Base-by-base conservation (phyloP, 495 filamentous ascomycete species). In the Penicillium pulvis region DNA sequence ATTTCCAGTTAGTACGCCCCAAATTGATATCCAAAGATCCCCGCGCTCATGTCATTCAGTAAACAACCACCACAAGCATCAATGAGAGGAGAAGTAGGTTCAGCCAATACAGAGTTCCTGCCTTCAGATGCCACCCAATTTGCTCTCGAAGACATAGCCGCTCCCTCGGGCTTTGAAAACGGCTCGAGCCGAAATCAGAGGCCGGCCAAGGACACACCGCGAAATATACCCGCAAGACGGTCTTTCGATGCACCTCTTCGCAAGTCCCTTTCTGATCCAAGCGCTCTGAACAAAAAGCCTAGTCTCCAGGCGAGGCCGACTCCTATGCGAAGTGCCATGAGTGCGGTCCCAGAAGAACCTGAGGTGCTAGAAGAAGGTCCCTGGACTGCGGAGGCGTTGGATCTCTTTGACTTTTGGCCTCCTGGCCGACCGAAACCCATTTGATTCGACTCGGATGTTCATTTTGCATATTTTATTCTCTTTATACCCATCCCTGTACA, bases 341-440 rank as follows among this genome's bases (percentile, higher is more conserved):
- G 64, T 45, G 47, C 60, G 3, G 26, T 31, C 0, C 46, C 53
- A 0, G 53, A 68, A 11, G 58, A 61, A n/a, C 43, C 47, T 12
- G 54, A 60, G 26, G 51, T 48, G 3, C 35, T 28, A 17, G 71
- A 71, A 44, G 64, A 71, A 56, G 74, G 81, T 0, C 78, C 82
- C 6, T 87, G 85, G 85, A 84, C 83, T 17, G 69, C 73, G 0
- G 85, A 87, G 63, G 84, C 83, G 6, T 75, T 78, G 51, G 82
- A 87, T 63, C 64, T 87, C 19, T 85, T 87, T 62, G 82, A 81
- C 23, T 87, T 82, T 48, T 80, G 77, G 77, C 77, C 75, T 11
- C 70, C 67, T 5, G 75, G 73, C 11, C 66, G 71, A 35, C 66
- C 65, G n/a, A 79, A 73, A 41, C 72, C 74, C 23, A 31, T 6